Conservation (phyloP, 768 basidiomycete species). For the Suillus decipiens region DNA sequence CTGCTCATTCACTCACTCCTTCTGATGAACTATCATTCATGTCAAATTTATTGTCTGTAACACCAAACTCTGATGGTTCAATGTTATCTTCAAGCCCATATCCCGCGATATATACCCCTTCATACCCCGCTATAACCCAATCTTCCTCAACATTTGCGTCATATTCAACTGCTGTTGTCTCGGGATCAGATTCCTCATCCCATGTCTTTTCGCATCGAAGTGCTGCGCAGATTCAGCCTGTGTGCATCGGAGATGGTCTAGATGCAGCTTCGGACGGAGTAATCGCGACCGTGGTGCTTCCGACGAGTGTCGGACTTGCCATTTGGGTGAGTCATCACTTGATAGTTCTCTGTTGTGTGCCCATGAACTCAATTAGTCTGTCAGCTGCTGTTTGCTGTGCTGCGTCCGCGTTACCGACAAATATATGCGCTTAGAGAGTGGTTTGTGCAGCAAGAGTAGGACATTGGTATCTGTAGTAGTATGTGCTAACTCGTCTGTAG, state of each 20-base stretch:
- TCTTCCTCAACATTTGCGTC: constrained; percentile 23
- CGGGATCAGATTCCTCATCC: constrained; percentile 15
- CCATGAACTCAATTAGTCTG: not conserved
- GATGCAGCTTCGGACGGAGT: constrained; percentile 66
- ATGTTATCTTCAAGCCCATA: constrained; percentile 12
- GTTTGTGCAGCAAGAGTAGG: constrained; percentile 71
- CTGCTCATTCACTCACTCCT: constrained; percentile 35
- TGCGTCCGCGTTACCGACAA: constrained; percentile 71
- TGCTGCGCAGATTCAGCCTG: constrained; percentile 28
- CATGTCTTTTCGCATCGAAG: constrained; percentile 10
- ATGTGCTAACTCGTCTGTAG: constrained; percentile 37
- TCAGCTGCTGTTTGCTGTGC: constrained; percentile 65
- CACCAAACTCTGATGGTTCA: constrained; percentile 5
- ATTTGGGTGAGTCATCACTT: constrained; percentile 58
- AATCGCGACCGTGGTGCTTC: constrained; percentile 56
- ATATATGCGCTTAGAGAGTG: constrained; percentile 74
- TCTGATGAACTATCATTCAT: not conserved
- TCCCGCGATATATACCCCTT: constrained; percentile 25
- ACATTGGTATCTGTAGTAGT: constrained; percentile 27
- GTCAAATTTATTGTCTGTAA: constrained; percentile 1
- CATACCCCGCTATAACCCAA: constrained; percentile 39
- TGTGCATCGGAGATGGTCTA: constrained; percentile 67
- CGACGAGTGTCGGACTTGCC: constrained; percentile 59
- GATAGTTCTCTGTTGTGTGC: not conserved
- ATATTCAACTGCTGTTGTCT: constrained; percentile 6